Evolutionary conservation across 495 filamentous ascomycete species (phyloP), one percentile per base, ranked within the genome.

Genomic region (Darksidea phi): DNA sequence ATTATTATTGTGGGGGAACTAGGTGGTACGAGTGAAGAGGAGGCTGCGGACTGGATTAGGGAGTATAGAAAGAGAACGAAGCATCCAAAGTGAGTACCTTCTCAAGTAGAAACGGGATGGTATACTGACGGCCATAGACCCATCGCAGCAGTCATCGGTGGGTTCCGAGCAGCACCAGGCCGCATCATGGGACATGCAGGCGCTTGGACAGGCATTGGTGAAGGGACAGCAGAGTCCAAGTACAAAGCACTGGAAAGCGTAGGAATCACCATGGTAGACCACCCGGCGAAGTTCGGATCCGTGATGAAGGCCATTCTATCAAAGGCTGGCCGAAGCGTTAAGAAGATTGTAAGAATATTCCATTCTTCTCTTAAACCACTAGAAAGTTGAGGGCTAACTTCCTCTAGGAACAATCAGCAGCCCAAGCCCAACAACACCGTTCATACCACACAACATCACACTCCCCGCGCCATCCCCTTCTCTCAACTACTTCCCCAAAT

Each of bases 111-210:
- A 53, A 59, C 46, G n/a, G 53, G 67, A 26, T 68, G 41, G 12
- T 48, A 23, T 23, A 1, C n/a, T 47, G 48, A 59, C 57, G 25
- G 61, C 38, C 18, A 32, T 61, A 91, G 88, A 66, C 91, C 91
- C 0, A 89, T 96, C 23, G 85, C 89, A 70, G 91, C 85, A 37
- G 77, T 95, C 8, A 76, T 95, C 43, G 89, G 84, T 25, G 91
- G 91, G 0, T 68, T 86, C 32, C 74, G 84, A 34, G 87, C 89
- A 34, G 78, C 80, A 6, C 73, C 77, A 15, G 86, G 87, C 0
- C 80, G 81, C n/a, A 80, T 91, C 34, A 94, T 96, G 90, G 91
- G 91, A 18, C 91, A 95, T 73, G 88, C 90, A 13, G 91, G 91
- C 15, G 91, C 91, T 32, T 89, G 89, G 76, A 78, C 81, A 28